A percentile compares a stretch with the other conserved stretches of the same genome.
phyloP scores from a whole-genome alignment of 2,329 filamentous ascomycete species.

The Xylaria multiplex region DNA sequence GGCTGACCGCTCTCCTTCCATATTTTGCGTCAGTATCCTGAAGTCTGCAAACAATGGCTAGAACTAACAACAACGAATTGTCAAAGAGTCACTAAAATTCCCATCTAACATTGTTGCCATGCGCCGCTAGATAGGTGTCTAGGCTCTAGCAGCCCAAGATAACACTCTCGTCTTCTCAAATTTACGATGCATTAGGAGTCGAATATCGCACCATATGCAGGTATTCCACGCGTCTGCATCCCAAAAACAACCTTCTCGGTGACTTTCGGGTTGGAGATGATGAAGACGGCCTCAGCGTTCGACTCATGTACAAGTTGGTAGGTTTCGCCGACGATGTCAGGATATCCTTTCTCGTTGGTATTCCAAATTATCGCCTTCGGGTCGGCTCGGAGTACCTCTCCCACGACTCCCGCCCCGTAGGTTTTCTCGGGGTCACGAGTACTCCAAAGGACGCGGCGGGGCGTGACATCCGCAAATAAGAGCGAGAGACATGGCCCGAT shows the following conservation, averaged over 20 bases:
- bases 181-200: conserved; percentile 54
- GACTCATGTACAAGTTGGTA: conserved; percentile 67
- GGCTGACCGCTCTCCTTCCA: too few species aligned
- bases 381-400: conserved; percentile 66
- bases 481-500: conserved; percentile 76
- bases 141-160: too few species aligned
- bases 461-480: conserved; percentile 61
- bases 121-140: too few species aligned
- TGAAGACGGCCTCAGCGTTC: conserved; percentile 74
- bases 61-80: too few species aligned
- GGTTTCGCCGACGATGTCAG: conserved; percentile 63
- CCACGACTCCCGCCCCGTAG: conserved; percentile 68
- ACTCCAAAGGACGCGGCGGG: conserved; percentile 74
- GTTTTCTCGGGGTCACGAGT: conserved; percentile 69
- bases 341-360: conserved; percentile 67
- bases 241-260: conserved; percentile 77
- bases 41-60: too few species aligned
- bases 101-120: too few species aligned
- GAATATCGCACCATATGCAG: conserved; percentile 79
- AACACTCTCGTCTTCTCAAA: too few species aligned
- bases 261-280: conserved; percentile 76
- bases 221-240: conserved; percentile 71
- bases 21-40: too few species aligned
- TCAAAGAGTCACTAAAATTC: too few species aligned
- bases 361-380: conserved; percentile 74